phyloP scores from a whole-genome alignment of 805 yeast species.

The Priceomyces melissophilus region DNA sequence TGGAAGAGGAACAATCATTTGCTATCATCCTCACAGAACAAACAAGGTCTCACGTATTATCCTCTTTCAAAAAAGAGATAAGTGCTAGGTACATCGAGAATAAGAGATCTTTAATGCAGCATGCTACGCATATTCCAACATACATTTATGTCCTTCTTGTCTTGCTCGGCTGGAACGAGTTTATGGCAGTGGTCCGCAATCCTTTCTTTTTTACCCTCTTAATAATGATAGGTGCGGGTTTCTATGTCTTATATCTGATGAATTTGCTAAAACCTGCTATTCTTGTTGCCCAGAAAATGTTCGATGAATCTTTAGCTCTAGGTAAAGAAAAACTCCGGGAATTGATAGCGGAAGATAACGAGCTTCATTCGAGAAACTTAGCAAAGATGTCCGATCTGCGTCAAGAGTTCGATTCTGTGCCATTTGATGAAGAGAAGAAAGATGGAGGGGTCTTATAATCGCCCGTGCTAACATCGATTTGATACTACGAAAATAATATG shows the following conservation, averaged over 20 bases:
- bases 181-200: constrained; percentile 80
- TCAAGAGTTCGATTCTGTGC: too few relatives aligned
- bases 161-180: constrained; percentile 93
- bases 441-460: too few relatives aligned
- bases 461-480: too few relatives aligned
- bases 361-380: constrained; percentile 14
- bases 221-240: constrained; percentile 54
- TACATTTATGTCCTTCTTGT: constrained; percentile 72
- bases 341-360: constrained; percentile 51
- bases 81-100: constrained; percentile 84
- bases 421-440: background rate
- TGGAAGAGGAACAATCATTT: constrained; percentile 37
- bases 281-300: constrained; percentile 53
- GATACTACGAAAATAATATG: too few relatives aligned
- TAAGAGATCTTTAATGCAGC: constrained; percentile 77
- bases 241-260: constrained; percentile 64
- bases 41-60: constrained; percentile 55
- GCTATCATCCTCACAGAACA: constrained; percentile 54
- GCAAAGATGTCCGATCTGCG: background rate
- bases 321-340: constrained; percentile 61
- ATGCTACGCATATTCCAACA: constrained; percentile 76
- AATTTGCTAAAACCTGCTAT: constrained; percentile 76
- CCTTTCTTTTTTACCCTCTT: constrained; percentile 74
- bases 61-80: constrained; percentile 66
- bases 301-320: constrained; percentile 53